phyloP scores from a whole-genome alignment of 345 rosid species.

The Aegle marmelos region DNA sequence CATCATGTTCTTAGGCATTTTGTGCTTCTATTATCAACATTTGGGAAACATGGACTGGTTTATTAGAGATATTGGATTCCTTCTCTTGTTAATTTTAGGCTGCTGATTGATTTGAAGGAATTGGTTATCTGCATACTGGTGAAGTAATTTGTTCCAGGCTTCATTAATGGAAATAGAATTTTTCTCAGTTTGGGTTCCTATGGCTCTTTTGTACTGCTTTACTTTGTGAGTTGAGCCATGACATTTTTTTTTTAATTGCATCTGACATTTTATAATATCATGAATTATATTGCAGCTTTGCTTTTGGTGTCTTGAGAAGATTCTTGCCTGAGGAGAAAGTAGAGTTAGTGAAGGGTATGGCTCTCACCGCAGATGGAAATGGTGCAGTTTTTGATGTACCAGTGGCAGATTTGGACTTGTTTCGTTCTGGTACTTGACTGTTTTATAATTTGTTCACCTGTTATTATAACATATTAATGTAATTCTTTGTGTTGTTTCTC shows the following conservation, averaged over 20 bases:
- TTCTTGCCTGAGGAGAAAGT: constrained; percentile 93
- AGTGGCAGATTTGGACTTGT: constrained; percentile 55
- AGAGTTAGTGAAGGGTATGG: constrained; percentile 64
- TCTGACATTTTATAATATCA: background rate
- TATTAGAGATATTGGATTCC: background rate
- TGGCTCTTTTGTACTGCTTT: background rate
- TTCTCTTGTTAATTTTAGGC: background rate
- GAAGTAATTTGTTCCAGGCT: too few relatives aligned
- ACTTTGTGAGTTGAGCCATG: background rate
- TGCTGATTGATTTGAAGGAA: background rate
- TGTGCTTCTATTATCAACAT: background rate
- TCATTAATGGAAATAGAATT: background rate
- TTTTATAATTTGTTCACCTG: background rate
- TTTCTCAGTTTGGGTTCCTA: background rate
- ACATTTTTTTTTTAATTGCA: background rate
- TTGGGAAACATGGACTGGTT: background rate
- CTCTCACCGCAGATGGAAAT: constrained; percentile 70
- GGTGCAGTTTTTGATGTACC: constrained; percentile 90
- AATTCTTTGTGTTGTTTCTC: background rate
- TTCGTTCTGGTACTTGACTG: constrained; percentile 47
- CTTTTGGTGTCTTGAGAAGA: constrained; percentile 65
- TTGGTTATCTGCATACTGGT: background rate
- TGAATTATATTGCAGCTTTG: constrained; percentile 46
- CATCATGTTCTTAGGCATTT: background rate
- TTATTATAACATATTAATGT: too few relatives aligned